phyloP scores from a whole-genome alignment of 306 rosid genomes.

The Cucumis sativus region DNA sequence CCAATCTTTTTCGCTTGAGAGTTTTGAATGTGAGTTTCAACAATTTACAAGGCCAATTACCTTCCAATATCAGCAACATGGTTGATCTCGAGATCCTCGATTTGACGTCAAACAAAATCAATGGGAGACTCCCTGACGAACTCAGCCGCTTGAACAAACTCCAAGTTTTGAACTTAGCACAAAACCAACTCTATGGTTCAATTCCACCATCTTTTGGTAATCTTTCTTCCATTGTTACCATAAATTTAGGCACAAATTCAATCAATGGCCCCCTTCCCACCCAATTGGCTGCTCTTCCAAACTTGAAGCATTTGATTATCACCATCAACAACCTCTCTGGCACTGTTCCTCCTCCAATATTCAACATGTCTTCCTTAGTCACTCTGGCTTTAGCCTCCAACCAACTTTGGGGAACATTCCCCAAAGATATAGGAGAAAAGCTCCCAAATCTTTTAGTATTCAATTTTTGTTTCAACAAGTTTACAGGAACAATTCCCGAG shows the following conservation, averaged over 20 bases:
- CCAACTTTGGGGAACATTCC: constrained; percentile 59
- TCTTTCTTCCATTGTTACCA: constrained; percentile 35
- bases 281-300: constrained; percentile 28
- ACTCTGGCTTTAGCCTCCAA: constrained; percentile 44
- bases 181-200: constrained; percentile 31
- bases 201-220: constrained; percentile 41
- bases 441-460: constrained; percentile 48
- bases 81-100: constrained; percentile 34
- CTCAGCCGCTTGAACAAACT: constrained; percentile 30
- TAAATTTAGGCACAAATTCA: constrained; percentile 47
- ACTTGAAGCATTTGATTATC: constrained; percentile 42
- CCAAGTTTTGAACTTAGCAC: constrained; percentile 30
- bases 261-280: constrained; percentile 40
- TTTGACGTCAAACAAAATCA: constrained; percentile 25
- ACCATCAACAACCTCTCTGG: constrained; percentile 44
- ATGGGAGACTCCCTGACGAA: constrained; percentile 29
- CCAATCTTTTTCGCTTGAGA: constrained; percentile 23
- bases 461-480: constrained; percentile 40
- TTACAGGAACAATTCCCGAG: constrained; percentile 53
- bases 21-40: constrained; percentile 44
- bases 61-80: constrained; percentile 27
- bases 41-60: constrained; percentile 25
- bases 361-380: constrained; percentile 44
- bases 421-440: constrained; percentile 32
- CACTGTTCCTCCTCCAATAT: constrained; percentile 32